phyloP scores from a whole-genome alignment of 1,139 yeast species.

The Yamadazyma membranifaciens region DNA sequence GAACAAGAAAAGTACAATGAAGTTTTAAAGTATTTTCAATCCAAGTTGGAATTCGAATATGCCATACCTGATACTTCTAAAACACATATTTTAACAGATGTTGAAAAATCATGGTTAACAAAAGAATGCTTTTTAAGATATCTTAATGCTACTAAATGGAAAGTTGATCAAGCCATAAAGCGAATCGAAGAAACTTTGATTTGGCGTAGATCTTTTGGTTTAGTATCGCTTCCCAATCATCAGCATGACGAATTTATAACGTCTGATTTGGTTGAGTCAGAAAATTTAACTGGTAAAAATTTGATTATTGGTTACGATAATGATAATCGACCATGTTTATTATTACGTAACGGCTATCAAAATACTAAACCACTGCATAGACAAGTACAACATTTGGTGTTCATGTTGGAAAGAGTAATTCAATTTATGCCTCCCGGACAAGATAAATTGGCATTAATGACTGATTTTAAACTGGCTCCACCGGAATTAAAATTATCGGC shows the following conservation, averaged over 20 bases:
- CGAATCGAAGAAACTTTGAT: slow-evolving; percentile 74
- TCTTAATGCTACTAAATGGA: slow-evolving; percentile 91
- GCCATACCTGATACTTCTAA: slow-evolving; percentile 15
- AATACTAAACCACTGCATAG: slow-evolving; percentile 83
- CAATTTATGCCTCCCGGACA: slow-evolving; percentile 96
- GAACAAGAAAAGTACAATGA: slow-evolving; percentile 28
- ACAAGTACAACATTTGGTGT: slow-evolving; percentile 92
- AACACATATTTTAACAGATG: slow-evolving; percentile 31
- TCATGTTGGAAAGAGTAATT: slow-evolving; percentile 84
- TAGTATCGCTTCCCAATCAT: slow-evolving; percentile 52
- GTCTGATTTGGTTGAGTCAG: slow-evolving; percentile 62
- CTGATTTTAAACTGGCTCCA: slow-evolving; percentile 76
- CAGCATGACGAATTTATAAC: slow-evolving; percentile 43
- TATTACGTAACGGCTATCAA: slow-evolving; percentile 88
- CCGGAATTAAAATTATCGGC: slow-evolving; percentile 38
- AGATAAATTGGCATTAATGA: slow-evolving; percentile 82
- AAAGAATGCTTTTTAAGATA: slow-evolving; percentile 86
- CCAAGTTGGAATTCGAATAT: slow-evolving; percentile 19
- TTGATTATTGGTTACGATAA: slow-evolving; percentile 86
- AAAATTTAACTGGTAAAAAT: slow-evolving; percentile 86
- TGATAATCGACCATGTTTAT: slow-evolving; percentile 85
- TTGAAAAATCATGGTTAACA: slow-evolving; percentile 87
- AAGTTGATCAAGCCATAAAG: slow-evolving; percentile 62
- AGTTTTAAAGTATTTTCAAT: slow-evolving; percentile 25
- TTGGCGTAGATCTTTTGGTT: slow-evolving; percentile 94